phyloP scores from a whole-genome alignment of 345 rosid genomes.

The Populus nigra region DNA sequence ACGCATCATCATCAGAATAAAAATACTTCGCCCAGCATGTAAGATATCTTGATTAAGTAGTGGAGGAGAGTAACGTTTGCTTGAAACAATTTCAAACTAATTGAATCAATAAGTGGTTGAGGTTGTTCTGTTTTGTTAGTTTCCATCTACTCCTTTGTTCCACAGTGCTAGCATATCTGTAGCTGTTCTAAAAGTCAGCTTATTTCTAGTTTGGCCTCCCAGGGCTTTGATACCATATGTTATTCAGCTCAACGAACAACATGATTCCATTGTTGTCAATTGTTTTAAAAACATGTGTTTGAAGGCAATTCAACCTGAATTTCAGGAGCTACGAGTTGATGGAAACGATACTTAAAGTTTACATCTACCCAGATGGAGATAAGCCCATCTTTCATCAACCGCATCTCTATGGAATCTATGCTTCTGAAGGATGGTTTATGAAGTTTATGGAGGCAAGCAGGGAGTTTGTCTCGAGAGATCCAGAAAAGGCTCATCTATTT shows the following conservation, averaged over 20 bases:
- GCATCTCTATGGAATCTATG: slow-evolving; percentile 71
- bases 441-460: slow-evolving; percentile 67
- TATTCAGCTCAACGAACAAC: neutral
- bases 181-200: neutral
- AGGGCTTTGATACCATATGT: neutral
- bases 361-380: slow-evolving; percentile 70
- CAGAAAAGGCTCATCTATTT: slow-evolving; percentile 81
- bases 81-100: too few species aligned
- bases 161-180: neutral
- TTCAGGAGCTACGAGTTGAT: slow-evolving; percentile 84
- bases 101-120: too few species aligned
- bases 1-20: too few species aligned
- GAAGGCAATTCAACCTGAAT: slow-evolving; percentile 3
- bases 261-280: neutral
- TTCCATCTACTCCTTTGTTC: too few species aligned
- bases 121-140: too few species aligned
- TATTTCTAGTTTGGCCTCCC: neutral
- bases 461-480: slow-evolving; percentile 68
- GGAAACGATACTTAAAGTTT: slow-evolving; percentile 78
- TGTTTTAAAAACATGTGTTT: neutral
- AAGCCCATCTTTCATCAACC: slow-evolving; percentile 78
- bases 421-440: slow-evolving; percentile 99
- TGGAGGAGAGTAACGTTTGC: too few species aligned
- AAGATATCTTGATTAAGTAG: too few species aligned
- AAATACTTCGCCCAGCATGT: too few species aligned